Percentiles rank a stretch among this genome's conserved stretches.
These are phyloP conservation scores for Monosporascus ibericus DNA, from an alignment of 2,329 filamentous ascomycete species.

Conservation along the genomic window DNA sequence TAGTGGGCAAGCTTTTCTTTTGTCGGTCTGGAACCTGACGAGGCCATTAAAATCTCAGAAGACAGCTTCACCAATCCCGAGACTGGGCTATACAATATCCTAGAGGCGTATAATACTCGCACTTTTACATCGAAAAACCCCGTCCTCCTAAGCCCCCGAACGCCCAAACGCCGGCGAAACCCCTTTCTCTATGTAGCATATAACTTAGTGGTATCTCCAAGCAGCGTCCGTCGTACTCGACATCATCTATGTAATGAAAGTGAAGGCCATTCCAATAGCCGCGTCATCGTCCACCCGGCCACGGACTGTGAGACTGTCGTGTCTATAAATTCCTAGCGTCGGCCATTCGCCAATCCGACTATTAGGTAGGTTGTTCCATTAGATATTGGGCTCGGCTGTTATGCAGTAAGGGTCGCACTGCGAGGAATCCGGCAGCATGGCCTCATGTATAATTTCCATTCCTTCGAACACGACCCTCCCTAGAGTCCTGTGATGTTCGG, in stretches of 20 bases:
- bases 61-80: too few species aligned
- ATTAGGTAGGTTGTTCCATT: background rate
- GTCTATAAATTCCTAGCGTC: background rate
- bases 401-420: background rate
- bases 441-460: conserved; percentile 2
- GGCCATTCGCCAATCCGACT: background rate
- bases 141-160: background rate
- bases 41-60: too few species aligned
- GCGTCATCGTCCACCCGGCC: background rate
- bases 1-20: too few species aligned
- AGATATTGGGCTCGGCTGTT: background rate
- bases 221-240: background rate
- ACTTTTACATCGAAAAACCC: background rate
- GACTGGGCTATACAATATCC: background rate
- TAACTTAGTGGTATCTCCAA: background rate
- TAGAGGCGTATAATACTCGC: background rate
- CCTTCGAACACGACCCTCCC: background rate
- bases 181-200: background rate
- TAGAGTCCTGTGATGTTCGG: conserved; percentile 6
- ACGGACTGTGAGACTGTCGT: background rate
- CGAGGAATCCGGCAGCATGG: background rate
- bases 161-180: background rate
- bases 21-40: too few species aligned
- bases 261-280: background rate
- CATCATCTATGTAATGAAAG: background rate